Conservation (phyloP, 2,329 filamentous ascomycete genomes). For the Fusarium lateritium region DNA sequence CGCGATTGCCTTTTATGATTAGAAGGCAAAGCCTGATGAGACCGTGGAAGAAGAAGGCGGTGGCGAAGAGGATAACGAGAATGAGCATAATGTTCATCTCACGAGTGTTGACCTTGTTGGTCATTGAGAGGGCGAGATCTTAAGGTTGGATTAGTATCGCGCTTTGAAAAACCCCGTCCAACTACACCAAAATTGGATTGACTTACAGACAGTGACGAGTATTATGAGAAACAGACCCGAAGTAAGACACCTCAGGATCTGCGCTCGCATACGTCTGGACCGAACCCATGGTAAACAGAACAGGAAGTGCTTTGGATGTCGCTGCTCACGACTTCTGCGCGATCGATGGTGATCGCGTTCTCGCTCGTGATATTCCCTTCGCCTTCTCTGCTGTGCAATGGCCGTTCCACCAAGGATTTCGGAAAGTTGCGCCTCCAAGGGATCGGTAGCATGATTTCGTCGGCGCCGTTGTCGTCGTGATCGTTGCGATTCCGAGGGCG, state of each 20-base stretch:
- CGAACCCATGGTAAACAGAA: conserved; percentile 70
- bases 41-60: conserved; percentile 86
- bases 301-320: conserved; percentile 62
- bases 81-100: conserved; percentile 87
- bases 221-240: conserved; percentile 74
- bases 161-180: background rate
- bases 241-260: conserved; percentile 73
- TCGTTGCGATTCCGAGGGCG: conserved; percentile 23
- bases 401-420: conserved; percentile 33
- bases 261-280: conserved; percentile 67
- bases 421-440: conserved; percentile 35
- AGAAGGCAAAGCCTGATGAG: conserved; percentile 81
- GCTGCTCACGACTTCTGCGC: conserved; percentile 29
- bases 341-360: conserved; percentile 23
- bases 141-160: conserved; percentile 9
- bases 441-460: conserved; percentile 13
- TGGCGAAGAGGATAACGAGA: conserved; percentile 79
- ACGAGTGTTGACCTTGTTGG: conserved; percentile 72
- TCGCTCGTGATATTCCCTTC: conserved; percentile 17
- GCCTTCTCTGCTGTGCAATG: conserved; percentile 8
- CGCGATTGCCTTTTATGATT: conserved; percentile 64
- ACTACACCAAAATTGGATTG: background rate
- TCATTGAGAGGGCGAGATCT: conserved; percentile 83
- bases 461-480: conserved; percentile 22
- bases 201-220: conserved; percentile 77